phyloP scores from a whole-genome alignment of 768 basidiomycete species.

The Cyclocybe cylindracea region DNA sequence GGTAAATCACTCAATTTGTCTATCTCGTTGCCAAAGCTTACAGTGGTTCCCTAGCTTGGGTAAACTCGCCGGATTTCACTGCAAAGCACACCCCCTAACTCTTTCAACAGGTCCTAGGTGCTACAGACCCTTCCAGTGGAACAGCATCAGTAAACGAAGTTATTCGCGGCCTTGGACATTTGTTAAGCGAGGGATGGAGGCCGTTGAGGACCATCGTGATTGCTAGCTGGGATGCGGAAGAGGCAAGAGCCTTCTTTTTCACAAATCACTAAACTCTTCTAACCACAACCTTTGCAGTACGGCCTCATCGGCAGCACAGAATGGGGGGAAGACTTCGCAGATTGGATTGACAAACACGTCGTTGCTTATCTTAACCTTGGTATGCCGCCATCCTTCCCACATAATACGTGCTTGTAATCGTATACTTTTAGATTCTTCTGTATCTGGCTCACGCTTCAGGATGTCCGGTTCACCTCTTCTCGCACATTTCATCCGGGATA shows the following conservation, averaged over 20 bases:
- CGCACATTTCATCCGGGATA: constrained; percentile 67
- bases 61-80: constrained; percentile 22
- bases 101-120: constrained; percentile 51
- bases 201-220: constrained; percentile 68
- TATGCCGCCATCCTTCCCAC: background rate
- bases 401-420: background rate
- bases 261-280: background rate
- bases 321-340: constrained; percentile 88
- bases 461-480: constrained; percentile 78
- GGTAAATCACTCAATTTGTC: constrained; percentile 40
- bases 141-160: constrained; percentile 76
- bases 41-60: constrained; percentile 46
- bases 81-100: background rate
- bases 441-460: constrained; percentile 58
- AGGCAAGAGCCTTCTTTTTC: constrained; percentile 39
- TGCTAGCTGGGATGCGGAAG: constrained; percentile 78
- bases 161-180: constrained; percentile 66
- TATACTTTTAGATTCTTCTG: constrained; percentile 35
- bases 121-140: constrained; percentile 74
- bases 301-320: constrained; percentile 86
- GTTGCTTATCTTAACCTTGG: constrained; percentile 89
- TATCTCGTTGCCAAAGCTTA: background rate
- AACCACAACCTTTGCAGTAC: constrained; percentile 26
- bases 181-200: constrained; percentile 76
- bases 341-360: constrained; percentile 78